phyloP scores from a whole-genome alignment of 2,329 filamentous ascomycete species.

The Simplicillium aogashimaense region DNA sequence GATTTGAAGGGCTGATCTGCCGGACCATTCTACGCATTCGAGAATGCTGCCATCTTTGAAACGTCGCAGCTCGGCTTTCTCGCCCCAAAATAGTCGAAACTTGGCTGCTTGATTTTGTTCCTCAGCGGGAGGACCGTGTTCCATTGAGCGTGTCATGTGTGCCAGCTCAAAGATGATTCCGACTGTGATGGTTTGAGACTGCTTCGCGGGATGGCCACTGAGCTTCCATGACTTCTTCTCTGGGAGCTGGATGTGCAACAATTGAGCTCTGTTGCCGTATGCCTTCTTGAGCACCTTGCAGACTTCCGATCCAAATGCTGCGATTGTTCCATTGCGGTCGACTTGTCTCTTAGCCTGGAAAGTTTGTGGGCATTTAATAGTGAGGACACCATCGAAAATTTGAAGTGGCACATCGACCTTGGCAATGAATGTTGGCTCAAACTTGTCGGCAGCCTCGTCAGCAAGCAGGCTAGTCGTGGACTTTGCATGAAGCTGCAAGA shows the following conservation, averaged over 20 bases:
- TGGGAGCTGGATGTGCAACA: conserved; percentile 49
- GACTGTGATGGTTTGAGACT: conserved; percentile 39
- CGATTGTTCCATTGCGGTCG: conserved; percentile 32
- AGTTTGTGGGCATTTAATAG: conserved; percentile 21
- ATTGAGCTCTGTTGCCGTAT: conserved; percentile 62
- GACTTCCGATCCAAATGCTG: conserved; percentile 44
- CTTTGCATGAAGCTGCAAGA: conserved; percentile 65
- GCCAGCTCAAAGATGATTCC: conserved; percentile 64
- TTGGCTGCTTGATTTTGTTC: conserved; percentile 70
- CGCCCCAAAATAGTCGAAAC: conserved; percentile 91
- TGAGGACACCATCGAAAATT: conserved; percentile 39
- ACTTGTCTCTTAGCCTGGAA: conserved; percentile 15
- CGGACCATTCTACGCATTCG: conserved; percentile 81
- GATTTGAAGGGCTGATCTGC: conserved; percentile 52
- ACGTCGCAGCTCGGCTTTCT: conserved; percentile 81
- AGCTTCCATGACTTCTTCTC: conserved; percentile 20
- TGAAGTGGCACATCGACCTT: conserved; percentile 44
- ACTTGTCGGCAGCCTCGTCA: conserved; percentile 66
- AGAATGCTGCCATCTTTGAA: conserved; percentile 94
- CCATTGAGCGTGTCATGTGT: conserved; percentile 66
- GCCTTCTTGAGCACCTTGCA: conserved; percentile 60
- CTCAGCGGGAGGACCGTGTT: conserved; percentile 81
- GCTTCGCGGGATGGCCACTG: conserved; percentile 9
- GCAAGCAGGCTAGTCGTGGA: conserved; percentile 67
- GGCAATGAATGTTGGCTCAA: conserved; percentile 73